Evolutionary conservation across 2,329 filamentous ascomycete species (phyloP).

Genomic region (Trichoderma lentiforme): DNA sequence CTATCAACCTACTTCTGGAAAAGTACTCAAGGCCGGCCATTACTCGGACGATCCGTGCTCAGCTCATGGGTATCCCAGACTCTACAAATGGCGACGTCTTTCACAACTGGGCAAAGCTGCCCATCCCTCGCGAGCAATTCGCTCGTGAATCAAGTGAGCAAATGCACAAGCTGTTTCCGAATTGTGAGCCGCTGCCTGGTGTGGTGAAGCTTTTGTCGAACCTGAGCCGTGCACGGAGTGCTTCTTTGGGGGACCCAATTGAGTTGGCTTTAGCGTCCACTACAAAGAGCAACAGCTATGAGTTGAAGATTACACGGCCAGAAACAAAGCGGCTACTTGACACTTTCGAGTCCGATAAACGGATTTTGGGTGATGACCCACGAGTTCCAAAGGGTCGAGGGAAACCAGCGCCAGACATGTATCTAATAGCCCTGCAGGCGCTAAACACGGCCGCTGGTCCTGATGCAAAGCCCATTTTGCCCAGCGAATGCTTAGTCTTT

Average conservation of each 20-base stretch:
- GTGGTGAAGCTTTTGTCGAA: background rate
- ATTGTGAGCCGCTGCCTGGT: background rate
- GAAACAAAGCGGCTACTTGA: background rate
- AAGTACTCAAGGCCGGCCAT: background rate
- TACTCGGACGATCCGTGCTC: background rate
- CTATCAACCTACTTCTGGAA: background rate
- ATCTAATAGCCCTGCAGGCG: conserved; percentile 61
- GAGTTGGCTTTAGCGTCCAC: background rate
- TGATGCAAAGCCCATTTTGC: conserved; percentile 48
- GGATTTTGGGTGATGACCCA: background rate
- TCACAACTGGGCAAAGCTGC: background rate
- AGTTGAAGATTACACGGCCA: background rate
- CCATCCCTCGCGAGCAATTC: background rate
- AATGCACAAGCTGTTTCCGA: background rate
- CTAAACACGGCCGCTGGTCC: conserved; percentile 56
- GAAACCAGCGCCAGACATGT: conserved; percentile 73
- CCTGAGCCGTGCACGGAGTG: background rate
- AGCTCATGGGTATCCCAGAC: conserved; percentile 4
- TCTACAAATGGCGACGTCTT: background rate
- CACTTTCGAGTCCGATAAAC: background rate
- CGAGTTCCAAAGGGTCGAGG: conserved; percentile 48
- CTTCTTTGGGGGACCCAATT: background rate
- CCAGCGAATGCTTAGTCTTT: conserved; percentile 69
- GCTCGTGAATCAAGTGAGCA: background rate
- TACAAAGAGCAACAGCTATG: background rate